Evolutionary conservation across 331 rosid genomes (phyloP), one percentile per base, ranked within the genome.

Genomic region (Saraca asoca): DNA sequence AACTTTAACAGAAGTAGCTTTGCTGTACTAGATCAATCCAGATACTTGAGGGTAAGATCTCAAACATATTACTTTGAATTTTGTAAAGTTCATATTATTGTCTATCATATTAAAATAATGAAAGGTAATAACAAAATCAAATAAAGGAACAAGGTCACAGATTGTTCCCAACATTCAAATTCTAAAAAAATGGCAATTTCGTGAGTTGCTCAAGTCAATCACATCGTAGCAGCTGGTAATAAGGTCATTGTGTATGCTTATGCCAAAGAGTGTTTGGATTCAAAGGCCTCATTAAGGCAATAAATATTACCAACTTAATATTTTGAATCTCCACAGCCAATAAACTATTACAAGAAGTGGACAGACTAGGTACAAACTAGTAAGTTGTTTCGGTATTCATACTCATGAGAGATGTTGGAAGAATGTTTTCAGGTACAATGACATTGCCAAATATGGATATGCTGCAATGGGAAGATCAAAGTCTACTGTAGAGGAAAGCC

Each of bases 381-480:
- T 45, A 4, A 58, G 68, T 49, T 60, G 16, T 43, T 50, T 66
- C 58, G 50, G 33, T 12, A 29, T 60, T 52, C 16, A 42, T 58
- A 18, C 19, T 53, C 42, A 66, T 33, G 66, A 37, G 48, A 56
- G 64, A 9, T 52, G 35, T 49, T 51, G 58, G 61, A 57, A 51
- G 24, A 68, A 18, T 61, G 65, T 53, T 66, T 59, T 75, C 65
- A 92, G 98, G 98, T 93, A 93, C 82, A 93, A 78, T 80, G 98
- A 93, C 74, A 87, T 93, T 82, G 96, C 96, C 68, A 86, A 85
- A 78, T 75, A 70, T 75, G 98, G 96, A 60, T 90, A 84, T 85
- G 88, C 84, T 52, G 95, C 98, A 66, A 85, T 85, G 87, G 94
- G 86, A 70, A 80, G 73, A 67, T 78, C 95, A 45, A 75, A 45